These are phyloP conservation scores for Erysiphe pulchra DNA, from an alignment of 2,329 filamentous ascomycete species.

Conservation along the genomic window DNA sequence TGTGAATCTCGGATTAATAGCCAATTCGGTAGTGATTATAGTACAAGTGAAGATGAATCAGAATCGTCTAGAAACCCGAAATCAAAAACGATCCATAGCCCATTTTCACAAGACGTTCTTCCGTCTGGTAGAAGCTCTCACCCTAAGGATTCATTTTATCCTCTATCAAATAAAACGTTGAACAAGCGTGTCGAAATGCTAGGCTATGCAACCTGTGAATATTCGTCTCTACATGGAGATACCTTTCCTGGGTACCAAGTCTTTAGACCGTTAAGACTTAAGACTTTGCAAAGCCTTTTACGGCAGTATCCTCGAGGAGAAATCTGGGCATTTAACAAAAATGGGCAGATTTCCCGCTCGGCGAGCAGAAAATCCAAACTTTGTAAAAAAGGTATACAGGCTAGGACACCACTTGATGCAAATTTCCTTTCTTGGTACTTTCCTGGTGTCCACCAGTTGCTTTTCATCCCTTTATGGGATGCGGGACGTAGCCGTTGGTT, in stretches of 20 bases:
- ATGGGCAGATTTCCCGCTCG: slow-evolving; percentile 13
- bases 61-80: not conserved
- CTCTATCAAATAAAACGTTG: slow-evolving; percentile 4
- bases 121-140: not conserved
- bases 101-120: not conserved
- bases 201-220: slow-evolving; percentile 11
- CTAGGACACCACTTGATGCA: slow-evolving; percentile 9
- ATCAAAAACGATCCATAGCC: not conserved
- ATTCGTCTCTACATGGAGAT: slow-evolving; percentile 12
- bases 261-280: slow-evolving; percentile 11
- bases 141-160: slow-evolving; percentile 2
- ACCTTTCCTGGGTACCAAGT: slow-evolving; percentile 6
- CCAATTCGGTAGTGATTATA: slow-evolving; percentile 4
- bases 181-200: slow-evolving; percentile 9
- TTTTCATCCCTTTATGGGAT: slow-evolving; percentile 25
- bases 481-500: slow-evolving; percentile 21
- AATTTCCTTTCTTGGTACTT: slow-evolving; percentile 16
- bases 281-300: slow-evolving; percentile 12
- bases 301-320: slow-evolving; percentile 21
- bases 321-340: slow-evolving; percentile 21
- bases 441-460: slow-evolving; percentile 20
- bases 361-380: not conserved
- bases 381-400: slow-evolving; percentile 1
- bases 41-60: slow-evolving; percentile 1
- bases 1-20: slow-evolving; percentile 2